Conservation (phyloP, 2,329 filamentous ascomycete genomes). For the Paecilomyces variotii region DNA sequence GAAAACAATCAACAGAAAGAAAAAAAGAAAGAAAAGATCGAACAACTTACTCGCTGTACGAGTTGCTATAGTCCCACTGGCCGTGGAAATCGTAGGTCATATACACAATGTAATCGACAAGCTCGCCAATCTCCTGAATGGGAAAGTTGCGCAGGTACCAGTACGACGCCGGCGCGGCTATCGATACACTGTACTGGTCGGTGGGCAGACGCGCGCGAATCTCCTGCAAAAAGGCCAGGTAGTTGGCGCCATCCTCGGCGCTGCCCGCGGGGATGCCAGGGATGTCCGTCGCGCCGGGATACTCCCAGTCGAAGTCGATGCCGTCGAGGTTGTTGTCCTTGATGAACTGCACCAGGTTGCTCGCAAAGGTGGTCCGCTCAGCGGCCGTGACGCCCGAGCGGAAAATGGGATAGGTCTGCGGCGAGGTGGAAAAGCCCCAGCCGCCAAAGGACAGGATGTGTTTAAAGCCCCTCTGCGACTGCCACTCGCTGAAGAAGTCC, state of each 20-base stretch:
- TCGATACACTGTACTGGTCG: conserved; percentile 14
- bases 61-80: conserved; percentile 18
- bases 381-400: conserved; percentile 24
- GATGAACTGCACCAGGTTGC: conserved; percentile 34
- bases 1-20: too few species aligned
- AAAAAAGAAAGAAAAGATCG: background rate
- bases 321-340: conserved; percentile 30
- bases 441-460: conserved; percentile 40
- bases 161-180: conserved; percentile 15
- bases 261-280: conserved; percentile 25
- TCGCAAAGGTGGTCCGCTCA: conserved; percentile 33
- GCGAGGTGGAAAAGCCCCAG: conserved; percentile 36
- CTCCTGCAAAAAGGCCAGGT: conserved; percentile 23
- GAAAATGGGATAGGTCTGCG: conserved; percentile 32
- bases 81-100: conserved; percentile 32
- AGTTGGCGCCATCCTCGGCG: conserved; percentile 25
- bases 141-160: conserved; percentile 23
- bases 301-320: conserved; percentile 31
- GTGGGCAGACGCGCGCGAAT: conserved; percentile 14
- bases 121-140: conserved; percentile 13
- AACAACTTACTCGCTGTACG: background rate
- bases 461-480: conserved; percentile 21
- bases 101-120: conserved; percentile 25
- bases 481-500: conserved; percentile 27
- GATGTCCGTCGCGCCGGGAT: conserved; percentile 29